These are phyloP conservation scores for Mycosphaerella arachidis DNA, from an alignment of 2,329 filamentous ascomycete genomes.

Conservation along the genomic window DNA sequence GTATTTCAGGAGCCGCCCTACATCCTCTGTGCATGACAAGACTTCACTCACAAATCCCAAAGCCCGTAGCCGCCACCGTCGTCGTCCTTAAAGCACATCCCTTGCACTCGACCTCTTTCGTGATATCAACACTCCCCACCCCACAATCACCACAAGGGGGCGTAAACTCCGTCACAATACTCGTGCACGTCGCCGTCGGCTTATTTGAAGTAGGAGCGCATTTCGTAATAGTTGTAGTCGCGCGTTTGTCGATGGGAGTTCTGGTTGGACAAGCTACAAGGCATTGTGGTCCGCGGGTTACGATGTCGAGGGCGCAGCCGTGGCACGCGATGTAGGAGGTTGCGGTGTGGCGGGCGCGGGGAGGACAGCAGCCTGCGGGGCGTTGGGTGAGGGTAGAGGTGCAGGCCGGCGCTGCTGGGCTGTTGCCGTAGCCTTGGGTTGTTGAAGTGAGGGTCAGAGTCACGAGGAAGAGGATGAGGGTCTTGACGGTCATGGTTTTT, in stretches of 20 bases:
- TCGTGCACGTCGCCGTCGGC: background rate
- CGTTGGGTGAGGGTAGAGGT: background rate
- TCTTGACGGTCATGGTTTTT: background rate
- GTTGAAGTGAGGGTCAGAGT: background rate
- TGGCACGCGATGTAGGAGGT: background rate
- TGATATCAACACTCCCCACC: background rate
- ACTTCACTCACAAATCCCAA: background rate
- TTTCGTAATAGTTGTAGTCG: background rate
- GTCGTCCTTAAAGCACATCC: background rate
- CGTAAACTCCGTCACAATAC: background rate
- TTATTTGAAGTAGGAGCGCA: background rate
- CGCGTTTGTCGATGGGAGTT: background rate
- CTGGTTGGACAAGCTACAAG: background rate
- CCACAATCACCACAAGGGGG: background rate
- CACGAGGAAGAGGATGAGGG: background rate
- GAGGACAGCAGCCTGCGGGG: slow-evolving; percentile 1
- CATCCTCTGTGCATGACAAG: background rate
- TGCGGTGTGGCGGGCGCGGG: background rate
- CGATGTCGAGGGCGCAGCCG: background rate
- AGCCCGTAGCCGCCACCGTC: background rate
- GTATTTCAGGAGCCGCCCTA: too few relatives aligned
- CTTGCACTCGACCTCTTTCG: background rate
- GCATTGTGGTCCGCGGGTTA: background rate
- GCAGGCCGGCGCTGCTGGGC: background rate
- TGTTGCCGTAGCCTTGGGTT: background rate